Base-by-base conservation (phyloP, 371 early-diverging fungal genomes). In the Syncephalastrum contaminatum region DNA sequence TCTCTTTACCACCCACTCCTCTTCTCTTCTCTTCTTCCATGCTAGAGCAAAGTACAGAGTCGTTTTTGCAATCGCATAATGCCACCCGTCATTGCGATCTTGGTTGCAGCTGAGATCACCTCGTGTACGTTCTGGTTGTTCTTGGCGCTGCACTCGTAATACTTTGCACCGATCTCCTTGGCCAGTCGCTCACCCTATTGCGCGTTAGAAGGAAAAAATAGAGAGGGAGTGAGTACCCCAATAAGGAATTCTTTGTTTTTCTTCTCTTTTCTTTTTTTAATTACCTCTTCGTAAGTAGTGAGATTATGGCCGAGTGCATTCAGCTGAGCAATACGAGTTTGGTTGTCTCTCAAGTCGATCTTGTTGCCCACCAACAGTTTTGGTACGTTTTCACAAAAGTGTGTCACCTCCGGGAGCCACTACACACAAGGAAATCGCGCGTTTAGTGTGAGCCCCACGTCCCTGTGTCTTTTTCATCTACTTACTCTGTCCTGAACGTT, bases 341-440 rank as follows among this genome's bases (percentile, higher is more conserved):
- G 41, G 48, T 69, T 56, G 1, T 90, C 87, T 45, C 91, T 83
- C 47, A 92, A 62, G 77, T 96, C 96, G 30, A 82, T 80, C 75
- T 97, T 95, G 58, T 92, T 92, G 2, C 93, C 93, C 25, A 94
- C 91, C 20, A 95, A 80, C 58, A 97, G 81, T 59, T 90, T 88
- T 3, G 97, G 94, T 18, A 87, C 84, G 54, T 81, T 80, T 58
- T 91, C 90, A 50, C 88, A 85, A 67, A 92, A 92, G 67, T 92
- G 90, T 40, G 82, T 82, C 46, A 95, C 86, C 70, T 94, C 93
- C 14, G 93, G 91, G 47, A 84, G 74, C 91, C 93, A 93, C 84
- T 88, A 65, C 19, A 51, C 14, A 14, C 40, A 3, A 50, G 10
- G 51, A 5, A 54, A 30, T 25, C 16, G 15, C 36, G 36, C 36